phyloP scores from a whole-genome alignment of 2,329 filamentous ascomycete species.

The Fusarium pseudonygamai region DNA sequence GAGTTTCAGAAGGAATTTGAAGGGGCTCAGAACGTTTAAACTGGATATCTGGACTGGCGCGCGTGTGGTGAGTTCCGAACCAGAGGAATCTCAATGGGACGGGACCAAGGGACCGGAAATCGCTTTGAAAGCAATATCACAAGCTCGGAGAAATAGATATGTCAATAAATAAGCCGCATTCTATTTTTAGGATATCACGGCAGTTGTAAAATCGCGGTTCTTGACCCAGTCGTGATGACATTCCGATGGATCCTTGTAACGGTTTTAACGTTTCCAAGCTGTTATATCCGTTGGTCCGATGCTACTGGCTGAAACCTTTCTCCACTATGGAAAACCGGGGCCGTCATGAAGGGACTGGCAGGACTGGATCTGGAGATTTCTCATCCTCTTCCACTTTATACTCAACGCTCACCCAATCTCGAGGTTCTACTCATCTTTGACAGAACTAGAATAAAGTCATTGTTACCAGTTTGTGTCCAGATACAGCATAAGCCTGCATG shows the following conservation, averaged over 20 bases:
- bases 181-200: background rate
- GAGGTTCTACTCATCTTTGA: rapidly evolving
- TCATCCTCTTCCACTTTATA: background rate
- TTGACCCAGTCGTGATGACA: background rate
- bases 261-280: rapidly evolving
- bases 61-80: rapidly evolving
- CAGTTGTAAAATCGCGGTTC: background rate
- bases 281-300: background rate
- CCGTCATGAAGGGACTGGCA: background rate
- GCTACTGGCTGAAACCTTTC: background rate
- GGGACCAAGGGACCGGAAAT: rapidly evolving
- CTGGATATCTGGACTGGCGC: no score
- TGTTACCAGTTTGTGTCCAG: rapidly evolving
- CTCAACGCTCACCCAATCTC: no score
- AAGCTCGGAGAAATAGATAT: rapidly evolving
- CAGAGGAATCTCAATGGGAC: background rate
- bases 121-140: rapidly evolving
- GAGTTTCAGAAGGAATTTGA: background rate
- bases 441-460: rapidly evolving
- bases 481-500: background rate
- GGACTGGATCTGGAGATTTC: background rate
- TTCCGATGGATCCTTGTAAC: rapidly evolving
- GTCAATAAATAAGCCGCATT: background rate
- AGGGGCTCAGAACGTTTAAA: background rate
- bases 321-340: background rate